Base-by-base conservation (phyloP, 2,329 filamentous ascomycete species). In the Scopulariopsis brevicaulis region DNA sequence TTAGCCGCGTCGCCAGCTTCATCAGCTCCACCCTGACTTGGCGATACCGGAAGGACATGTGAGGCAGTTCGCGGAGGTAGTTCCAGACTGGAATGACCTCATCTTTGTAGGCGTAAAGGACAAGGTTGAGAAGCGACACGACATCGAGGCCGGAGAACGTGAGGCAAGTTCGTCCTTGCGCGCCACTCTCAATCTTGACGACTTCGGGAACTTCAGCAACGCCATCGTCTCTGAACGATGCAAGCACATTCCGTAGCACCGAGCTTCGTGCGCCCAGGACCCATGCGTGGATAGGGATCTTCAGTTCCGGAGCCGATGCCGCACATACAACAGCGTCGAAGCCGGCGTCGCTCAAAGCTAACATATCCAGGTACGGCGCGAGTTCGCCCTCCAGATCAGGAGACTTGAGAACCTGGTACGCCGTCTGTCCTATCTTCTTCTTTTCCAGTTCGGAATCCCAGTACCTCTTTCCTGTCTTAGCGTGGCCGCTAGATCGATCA, bases 1-100 rank as follows among this genome's bases (percentile, higher is more conserved):
- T 83, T 1, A 97, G 77, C 58, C 81, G 80, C 1, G 82, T 82
- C 11, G 89, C 87, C n/a, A 92, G 65, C 62, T 85, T 93, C 86
- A 96, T 94, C n/a, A 97, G 74, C 66, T 97, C 93, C 0, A 77
- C 80, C 22, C 93, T 85, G 20, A 96, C 79, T 65, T 92, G 85
- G 25, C 91, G 87, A 68, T 90, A 96, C 48, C 88, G 80, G 64
- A 82, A 80, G 0, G 89, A 86, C 67, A 86, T 75, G 12, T 81
- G 73, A 2, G 85, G 81, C 22, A 83, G 80, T 61, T 85, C 81
- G 7, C 80, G 82, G 4, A 86, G 86, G 61, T 87, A 85, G 63
- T 92, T 89, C 94, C 94, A 97, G 20, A 92, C 87, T 60, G 94
- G 90, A 35, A 96, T 78, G 18, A 92, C 74, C 4, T 76, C 77